phyloP scores from a whole-genome alignment of 495 filamentous ascomycete genomes.

The Rhizodiscina lignyota region DNA sequence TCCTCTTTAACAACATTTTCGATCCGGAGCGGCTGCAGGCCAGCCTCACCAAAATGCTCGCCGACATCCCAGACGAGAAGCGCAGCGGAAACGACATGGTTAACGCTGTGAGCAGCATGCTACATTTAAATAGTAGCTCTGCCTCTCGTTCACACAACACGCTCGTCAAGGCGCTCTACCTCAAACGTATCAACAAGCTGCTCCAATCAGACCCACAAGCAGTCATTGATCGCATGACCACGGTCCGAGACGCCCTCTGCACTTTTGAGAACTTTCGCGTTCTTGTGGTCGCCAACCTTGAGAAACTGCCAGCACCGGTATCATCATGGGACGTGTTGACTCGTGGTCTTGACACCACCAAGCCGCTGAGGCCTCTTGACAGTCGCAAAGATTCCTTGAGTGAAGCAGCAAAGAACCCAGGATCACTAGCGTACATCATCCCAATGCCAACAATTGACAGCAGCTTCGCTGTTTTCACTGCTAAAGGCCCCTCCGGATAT shows the following conservation, averaged over 20 bases:
- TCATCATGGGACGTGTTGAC: constrained; percentile 61
- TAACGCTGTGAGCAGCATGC: constrained; percentile 59
- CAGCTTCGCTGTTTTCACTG: constrained; percentile 67
- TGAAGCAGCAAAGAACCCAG: constrained; percentile 52
- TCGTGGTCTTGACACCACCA: constrained; percentile 16
- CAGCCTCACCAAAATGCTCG: constrained; percentile 71
- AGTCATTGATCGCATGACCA: constrained; percentile 58
- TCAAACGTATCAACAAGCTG: constrained; percentile 64
- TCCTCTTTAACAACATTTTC: constrained; percentile 78
- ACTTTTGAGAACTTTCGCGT: constrained; percentile 70
- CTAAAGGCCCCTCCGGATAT: constrained; percentile 55
- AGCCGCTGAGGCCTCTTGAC: constrained; percentile 41
- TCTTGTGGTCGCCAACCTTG: constrained; percentile 66
- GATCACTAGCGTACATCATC: constrained; percentile 58
- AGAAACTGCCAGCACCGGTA: constrained; percentile 63
- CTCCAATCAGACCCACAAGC: constrained; percentile 53
- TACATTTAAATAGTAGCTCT: constrained; percentile 57
- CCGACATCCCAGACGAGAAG: constrained; percentile 88
- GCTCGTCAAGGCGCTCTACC: constrained; percentile 74
- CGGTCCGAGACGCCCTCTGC: constrained; percentile 56
- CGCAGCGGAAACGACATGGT: constrained; percentile 68
- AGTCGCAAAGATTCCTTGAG: constrained; percentile 46
- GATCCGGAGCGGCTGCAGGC: constrained; percentile 61
- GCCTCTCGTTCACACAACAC: constrained; percentile 62
- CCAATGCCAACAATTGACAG: constrained; percentile 88